Evolutionary conservation across 805 yeast species (phyloP), one percentile per base, ranked within the genome.

Genomic region (Metschnikowia koreensis): DNA sequence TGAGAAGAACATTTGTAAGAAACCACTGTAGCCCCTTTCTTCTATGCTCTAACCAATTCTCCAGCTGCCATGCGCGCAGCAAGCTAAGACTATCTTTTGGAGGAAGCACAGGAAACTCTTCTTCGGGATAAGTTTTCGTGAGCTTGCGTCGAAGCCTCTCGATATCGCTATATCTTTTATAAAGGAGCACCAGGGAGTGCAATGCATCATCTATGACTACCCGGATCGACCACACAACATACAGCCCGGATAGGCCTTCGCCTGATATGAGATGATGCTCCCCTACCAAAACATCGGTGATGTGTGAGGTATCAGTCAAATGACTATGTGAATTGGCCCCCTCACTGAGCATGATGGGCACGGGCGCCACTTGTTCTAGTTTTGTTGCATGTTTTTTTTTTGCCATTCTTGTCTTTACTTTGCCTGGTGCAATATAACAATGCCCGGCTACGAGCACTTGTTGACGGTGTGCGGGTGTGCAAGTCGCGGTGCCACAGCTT

Each of bases 111-210:
- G 84, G 84, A 1, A 83, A 65, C 6, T 66, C 66, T 0, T 69
- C 69, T 7, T n/a, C 63, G 0, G 81, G 79, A 53, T 70, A 77
- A 33, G 65, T 68, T 3, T 40, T 44, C 12, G 59, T 61, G 17
- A 86, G 64, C 5, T 58, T 54, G 1, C 59, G 59, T 27, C 85
- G 72, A 36, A 89, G 71, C 33, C 52, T 55, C 38, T 68, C 83
- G 54, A 89, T 80, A 42, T 88, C 93, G 36, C 82, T 78, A 65
- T 86, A 89, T 38, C 96, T 65, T 62, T 80, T 81, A 62, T 81
- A 79, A 4, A 82, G 60, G 42, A 68, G 63, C 16, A 86, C 74
- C 52, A 70, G 70, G 4, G 79, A 68, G 54, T 67, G 68, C 28
- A 61, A 57, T 6, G 71, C 66, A 44, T 71, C 75, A 48, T 74